A percentile compares a stretch with the other conserved stretches of the same genome.
Conservation (phyloP, 1,284 basidiomycete species). For the Phylloporus sp. region DNA sequence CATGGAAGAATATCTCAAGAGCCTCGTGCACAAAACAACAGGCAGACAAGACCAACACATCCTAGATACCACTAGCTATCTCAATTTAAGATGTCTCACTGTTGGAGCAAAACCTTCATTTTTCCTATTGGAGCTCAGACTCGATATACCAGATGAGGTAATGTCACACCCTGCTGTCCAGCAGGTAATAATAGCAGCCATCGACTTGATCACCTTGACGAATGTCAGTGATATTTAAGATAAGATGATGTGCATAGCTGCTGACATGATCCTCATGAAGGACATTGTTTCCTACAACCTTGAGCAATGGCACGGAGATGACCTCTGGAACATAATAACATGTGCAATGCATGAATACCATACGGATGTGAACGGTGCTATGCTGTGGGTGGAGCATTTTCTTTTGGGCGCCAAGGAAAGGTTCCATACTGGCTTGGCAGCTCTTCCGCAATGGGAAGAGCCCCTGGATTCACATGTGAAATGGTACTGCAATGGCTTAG, state of each 20-base stretch:
- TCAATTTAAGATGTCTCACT: constrained; percentile 11
- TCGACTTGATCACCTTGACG: constrained; percentile 14
- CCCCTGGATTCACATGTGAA: neutral
- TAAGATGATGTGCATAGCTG: neutral
- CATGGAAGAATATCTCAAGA: constrained; percentile 38
- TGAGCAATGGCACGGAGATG: constrained; percentile 43
- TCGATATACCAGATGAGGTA: constrained; percentile 29
- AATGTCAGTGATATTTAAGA: constrained; percentile 19
- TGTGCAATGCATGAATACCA: constrained; percentile 40
- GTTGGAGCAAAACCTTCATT: constrained; percentile 16
- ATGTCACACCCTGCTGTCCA: constrained; percentile 22
- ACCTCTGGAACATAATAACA: constrained; percentile 44
- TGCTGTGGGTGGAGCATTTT: neutral
- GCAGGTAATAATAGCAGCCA: constrained; percentile 14
- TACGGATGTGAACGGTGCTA: neutral
- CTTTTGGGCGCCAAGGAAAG: neutral
- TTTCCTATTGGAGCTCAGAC: constrained; percentile 13
- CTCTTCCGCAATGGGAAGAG: neutral
- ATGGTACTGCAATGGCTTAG: neutral
- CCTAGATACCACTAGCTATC: constrained; percentile 41
- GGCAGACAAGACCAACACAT: constrained; percentile 37
- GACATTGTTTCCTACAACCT: constrained; percentile 42
- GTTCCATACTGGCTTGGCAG: neutral
- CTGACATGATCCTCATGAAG: constrained; percentile 10
- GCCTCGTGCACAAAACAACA: constrained; percentile 41